A percentile compares a stretch with the other conserved stretches of the same genome.
phyloP scores from a whole-genome alignment of 768 basidiomycete genomes.

The Mycena floridula region DNA sequence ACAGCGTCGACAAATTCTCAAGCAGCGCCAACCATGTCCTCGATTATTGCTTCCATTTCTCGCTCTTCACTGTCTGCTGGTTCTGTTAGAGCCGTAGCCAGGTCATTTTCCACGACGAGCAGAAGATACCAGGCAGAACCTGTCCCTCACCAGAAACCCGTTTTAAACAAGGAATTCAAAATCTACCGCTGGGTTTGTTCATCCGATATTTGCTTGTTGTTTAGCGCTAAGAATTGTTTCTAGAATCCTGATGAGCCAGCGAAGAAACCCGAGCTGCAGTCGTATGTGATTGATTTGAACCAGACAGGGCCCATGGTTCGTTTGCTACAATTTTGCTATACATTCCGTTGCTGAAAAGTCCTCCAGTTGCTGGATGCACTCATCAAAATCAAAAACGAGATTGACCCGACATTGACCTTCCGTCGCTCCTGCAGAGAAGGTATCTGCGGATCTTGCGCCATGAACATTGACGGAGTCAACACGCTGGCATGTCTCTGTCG shows the following conservation, averaged over 20 bases:
- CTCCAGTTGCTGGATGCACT: slow-evolving; percentile 77
- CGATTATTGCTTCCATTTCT: too few relatives aligned
- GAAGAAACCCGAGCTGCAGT: slow-evolving; percentile 85
- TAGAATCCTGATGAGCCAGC: slow-evolving; percentile 94
- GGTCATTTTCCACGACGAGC: not conserved
- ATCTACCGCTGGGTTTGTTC: slow-evolving; percentile 92
- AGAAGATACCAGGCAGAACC: slow-evolving; percentile 27
- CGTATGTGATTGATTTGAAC: slow-evolving; percentile 88
- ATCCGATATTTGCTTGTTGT: slow-evolving; percentile 2
- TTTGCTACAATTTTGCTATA: slow-evolving; percentile 1
- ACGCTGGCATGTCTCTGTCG: slow-evolving; percentile 96
- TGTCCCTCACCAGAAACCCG: slow-evolving; percentile 59
- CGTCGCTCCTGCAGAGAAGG: slow-evolving; percentile 90
- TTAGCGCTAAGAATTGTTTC: not conserved
- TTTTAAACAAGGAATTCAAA: slow-evolving; percentile 89
- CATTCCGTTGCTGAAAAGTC: not conserved
- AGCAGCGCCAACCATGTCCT: too few relatives aligned
- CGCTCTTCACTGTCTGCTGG: not conserved
- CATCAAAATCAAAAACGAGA: slow-evolving; percentile 99
- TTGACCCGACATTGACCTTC: slow-evolving; percentile 96
- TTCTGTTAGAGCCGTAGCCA: not conserved
- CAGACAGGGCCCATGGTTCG: slow-evolving; percentile 92
- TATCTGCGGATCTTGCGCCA: slow-evolving; percentile 97
- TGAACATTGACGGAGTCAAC: slow-evolving; percentile 99
- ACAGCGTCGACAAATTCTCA: too few relatives aligned